phyloP scores from a whole-genome alignment of 2,329 filamentous ascomycete genomes.

The Aspergillus sp. region DNA sequence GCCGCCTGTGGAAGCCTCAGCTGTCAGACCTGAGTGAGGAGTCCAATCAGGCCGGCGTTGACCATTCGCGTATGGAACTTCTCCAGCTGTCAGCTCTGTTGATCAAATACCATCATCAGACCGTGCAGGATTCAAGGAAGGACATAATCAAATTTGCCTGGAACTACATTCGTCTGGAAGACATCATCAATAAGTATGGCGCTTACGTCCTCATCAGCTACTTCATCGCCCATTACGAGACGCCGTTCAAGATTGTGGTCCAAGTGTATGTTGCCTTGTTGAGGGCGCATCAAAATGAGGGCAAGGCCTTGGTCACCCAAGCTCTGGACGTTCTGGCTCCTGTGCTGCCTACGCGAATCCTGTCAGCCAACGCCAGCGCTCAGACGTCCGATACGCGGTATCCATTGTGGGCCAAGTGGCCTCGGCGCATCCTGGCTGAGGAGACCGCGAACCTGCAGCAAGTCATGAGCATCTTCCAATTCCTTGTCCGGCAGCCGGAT shows the following conservation, averaged over 20 bases:
- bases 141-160: slow-evolving; percentile 99
- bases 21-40: slow-evolving; percentile 81
- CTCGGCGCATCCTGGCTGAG: slow-evolving; percentile 85
- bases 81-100: slow-evolving; percentile 92
- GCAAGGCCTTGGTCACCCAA: slow-evolving; percentile 86
- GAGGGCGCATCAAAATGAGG: slow-evolving; percentile 92
- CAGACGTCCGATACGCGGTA: slow-evolving; percentile 67
- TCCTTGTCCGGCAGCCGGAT: slow-evolving; percentile 86
- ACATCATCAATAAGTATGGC: slow-evolving; percentile 98
- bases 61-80: slow-evolving; percentile 94
- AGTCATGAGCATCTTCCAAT: slow-evolving; percentile 96
- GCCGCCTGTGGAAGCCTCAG: slow-evolving; percentile 91
- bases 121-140: slow-evolving; percentile 87
- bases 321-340: slow-evolving; percentile 94
- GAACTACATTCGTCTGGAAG: slow-evolving; percentile 97
- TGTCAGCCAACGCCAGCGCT: slow-evolving; percentile 41
- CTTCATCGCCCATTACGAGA: slow-evolving; percentile 96
- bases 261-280: slow-evolving; percentile 92
- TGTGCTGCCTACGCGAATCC: slow-evolving; percentile 81
- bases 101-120: slow-evolving; percentile 88
- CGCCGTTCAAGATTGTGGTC: slow-evolving; percentile 89
- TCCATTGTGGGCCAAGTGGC: slow-evolving; percentile 84
- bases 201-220: slow-evolving; percentile 96
- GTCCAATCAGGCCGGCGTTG: slow-evolving; percentile 77
- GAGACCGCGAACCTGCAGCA: slow-evolving; percentile 94